Evolutionary conservation across 2,329 filamentous ascomycete genomes (phyloP), one percentile per base, ranked within the genome.

Genomic region (Thielaviopsis euricoi): DNA sequence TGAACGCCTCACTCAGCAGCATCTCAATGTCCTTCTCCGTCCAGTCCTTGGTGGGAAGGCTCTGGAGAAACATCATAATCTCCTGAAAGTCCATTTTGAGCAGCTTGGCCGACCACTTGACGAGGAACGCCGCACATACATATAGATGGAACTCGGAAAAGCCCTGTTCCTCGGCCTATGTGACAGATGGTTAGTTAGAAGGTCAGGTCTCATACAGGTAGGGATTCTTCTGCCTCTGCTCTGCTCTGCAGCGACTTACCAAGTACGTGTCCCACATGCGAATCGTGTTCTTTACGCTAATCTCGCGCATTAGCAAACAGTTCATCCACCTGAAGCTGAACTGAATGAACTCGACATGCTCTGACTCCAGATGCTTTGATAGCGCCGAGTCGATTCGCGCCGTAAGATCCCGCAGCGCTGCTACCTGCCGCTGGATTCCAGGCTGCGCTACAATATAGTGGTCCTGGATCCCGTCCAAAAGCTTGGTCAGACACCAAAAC

Each of bases 321-420:
- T 98, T 98, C 93, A 98, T 98, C 93, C 93, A 98, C 58, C 93
- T 80, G 69, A 98, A 98, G 71, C 89, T 96, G 72, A 98, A 98
- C 68, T 98, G 93, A 66, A 98, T 98, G 67, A 98, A 98, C 68
- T 98, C 93, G 26, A 98, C 89, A 33, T 89, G 85, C 70, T 97
- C 89, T 23, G 80, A 80, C 67, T 96, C 89, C 48, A 98, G 76
- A 68, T 98, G 93, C 64, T 87, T 93, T 2, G 90, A 88, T 53
- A 98, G 74, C 3, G 78, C 79, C 26, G 81, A 80, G 68, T 97
- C 91, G 63, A 98, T 98, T 58, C 93, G 79, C 56, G 87, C 86
- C 1, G 91, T 96, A 40, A 98, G 78, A 69, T 98, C 91, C 61
- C 89, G 82, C 61, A 98, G 74, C 43, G 89, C 88, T 37, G 85